These are phyloP conservation scores for Chlorella variabilis DNA, from an alignment of 163 green algal species.

Conservation along the genomic window DNA sequence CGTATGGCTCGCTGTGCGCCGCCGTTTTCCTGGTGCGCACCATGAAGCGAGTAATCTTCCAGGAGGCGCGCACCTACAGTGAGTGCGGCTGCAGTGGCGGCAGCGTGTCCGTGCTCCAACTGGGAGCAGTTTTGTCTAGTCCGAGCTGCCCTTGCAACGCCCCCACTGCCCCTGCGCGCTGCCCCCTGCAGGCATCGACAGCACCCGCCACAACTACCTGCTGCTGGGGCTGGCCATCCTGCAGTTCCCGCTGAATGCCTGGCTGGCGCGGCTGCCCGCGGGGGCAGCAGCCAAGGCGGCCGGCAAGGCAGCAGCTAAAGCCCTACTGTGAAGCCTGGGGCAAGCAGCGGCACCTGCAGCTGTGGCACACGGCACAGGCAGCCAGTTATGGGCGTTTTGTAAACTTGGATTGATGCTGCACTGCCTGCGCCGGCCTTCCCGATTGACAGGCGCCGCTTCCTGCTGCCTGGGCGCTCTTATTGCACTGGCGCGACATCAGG, in stretches of 20 bases:
- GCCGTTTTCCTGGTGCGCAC: conserved; percentile 92
- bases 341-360: too few relatives aligned
- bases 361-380: too few relatives aligned
- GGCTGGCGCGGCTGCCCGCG: conserved; percentile 59
- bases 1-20: conserved; percentile 80
- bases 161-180: too few relatives aligned
- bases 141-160: too few relatives aligned
- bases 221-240: conserved; percentile 85
- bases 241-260: conserved; percentile 88
- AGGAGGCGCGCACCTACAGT: conserved; percentile 78
- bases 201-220: conserved; percentile 87
- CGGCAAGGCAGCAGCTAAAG: neutral
- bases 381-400: too few relatives aligned
- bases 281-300: neutral
- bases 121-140: too few relatives aligned
- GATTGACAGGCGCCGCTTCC: too few relatives aligned
- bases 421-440: too few relatives aligned
- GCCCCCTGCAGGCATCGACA: conserved; percentile 70
- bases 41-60: conserved; percentile 94
- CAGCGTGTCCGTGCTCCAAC: neutral
- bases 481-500: too few relatives aligned
- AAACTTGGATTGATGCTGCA: too few relatives aligned
- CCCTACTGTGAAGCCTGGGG: neutral
- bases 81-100: conserved; percentile 2
- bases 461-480: too few relatives aligned